phyloP scores from a whole-genome alignment of 768 basidiomycete genomes.

The Lactifluus pinguis region DNA sequence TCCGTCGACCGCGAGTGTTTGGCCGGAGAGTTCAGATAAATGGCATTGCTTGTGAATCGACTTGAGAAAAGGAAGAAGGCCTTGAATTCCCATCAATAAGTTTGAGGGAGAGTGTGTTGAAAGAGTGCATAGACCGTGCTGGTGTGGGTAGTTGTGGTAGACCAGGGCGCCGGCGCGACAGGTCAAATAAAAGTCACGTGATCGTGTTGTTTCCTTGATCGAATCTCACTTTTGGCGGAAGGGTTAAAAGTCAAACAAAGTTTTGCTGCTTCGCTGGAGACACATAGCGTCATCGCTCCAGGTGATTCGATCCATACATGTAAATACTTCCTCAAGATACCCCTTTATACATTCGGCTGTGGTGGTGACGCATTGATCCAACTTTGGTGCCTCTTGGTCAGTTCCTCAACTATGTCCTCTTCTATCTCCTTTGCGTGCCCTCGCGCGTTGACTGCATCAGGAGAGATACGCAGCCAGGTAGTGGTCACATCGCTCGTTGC shows the following conservation, averaged over 20 bases:
- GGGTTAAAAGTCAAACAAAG: too few relatives aligned
- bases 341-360: not conserved
- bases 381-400: conserved; percentile 60
- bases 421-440: conserved; percentile 70
- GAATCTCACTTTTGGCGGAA: too few relatives aligned
- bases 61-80: conserved; percentile 83
- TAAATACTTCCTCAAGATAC: not conserved
- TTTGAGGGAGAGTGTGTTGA: not conserved
- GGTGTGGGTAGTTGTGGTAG: not conserved
- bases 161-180: too few relatives aligned
- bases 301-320: not conserved
- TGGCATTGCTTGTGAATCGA: conserved; percentile 74
- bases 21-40: conserved; percentile 73
- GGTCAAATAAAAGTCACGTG: too few relatives aligned
- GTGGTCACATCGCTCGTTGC: conserved; percentile 35
- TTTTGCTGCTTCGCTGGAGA: too few relatives aligned
- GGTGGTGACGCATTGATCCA: conserved; percentile 46
- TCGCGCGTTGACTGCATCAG: conserved; percentile 24
- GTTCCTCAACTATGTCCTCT: conserved; percentile 74
- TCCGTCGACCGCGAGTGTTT: conserved; percentile 89
- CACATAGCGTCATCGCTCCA: not conserved
- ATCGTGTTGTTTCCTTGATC: too few relatives aligned
- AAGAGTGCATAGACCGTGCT: not conserved
- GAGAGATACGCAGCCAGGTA: conserved; percentile 56
- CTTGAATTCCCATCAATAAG: conserved; percentile 76